Base-by-base conservation (phyloP, 768 basidiomycete genomes). In the Suillus americanus region DNA sequence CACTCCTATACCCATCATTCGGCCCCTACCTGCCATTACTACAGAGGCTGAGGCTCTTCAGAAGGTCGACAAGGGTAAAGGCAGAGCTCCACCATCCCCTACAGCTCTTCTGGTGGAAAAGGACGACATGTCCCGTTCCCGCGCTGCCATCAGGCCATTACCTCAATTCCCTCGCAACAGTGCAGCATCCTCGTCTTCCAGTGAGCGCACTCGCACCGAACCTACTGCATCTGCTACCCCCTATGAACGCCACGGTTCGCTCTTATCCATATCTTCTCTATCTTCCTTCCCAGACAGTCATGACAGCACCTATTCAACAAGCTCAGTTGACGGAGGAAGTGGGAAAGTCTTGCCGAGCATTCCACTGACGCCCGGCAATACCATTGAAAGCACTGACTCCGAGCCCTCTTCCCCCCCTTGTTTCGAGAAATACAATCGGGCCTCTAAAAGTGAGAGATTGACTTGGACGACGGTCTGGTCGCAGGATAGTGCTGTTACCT, bases 401-500 rank as follows among this genome's bases (percentile, higher is more conserved):
- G 28, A 28, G 8, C 46, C 25, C 16, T 51, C 65, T 28, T 33
- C 23, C 3, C 41, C 56, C 25, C 40, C 16, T 13, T 18, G 43
- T 33, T 40, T 38, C 54, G 37, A 33, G 33, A 61, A 23, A 41
- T 28, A 20, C 23, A 35, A 35, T 28, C 62, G 20, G 16, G 25
- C n/a, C 30, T 1, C 7, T 18, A 59, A n/a, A 45, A 70, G 64
- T 56, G 48, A 56, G 23, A 73, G 68, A 16, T 56, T 43, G 55
- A 74, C 67, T 33, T 48, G 48, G 56, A 14, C 62, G 13, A 62
- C 73, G 6, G 66, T 76, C 20, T 74, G 70, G 75, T 77, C 74
- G 40, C 69, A 75, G 48, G 75, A 89, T 79, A 30, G 75, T 75
- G 64, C 89, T 71, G 41, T 73, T 79, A 61, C 79, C 79, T 69